Percentiles rank a stretch among this genome's conserved stretches.
Evolutionary conservation across 805 yeast genomes (phyloP).

Genomic region (Candida rishiriensis): DNA sequence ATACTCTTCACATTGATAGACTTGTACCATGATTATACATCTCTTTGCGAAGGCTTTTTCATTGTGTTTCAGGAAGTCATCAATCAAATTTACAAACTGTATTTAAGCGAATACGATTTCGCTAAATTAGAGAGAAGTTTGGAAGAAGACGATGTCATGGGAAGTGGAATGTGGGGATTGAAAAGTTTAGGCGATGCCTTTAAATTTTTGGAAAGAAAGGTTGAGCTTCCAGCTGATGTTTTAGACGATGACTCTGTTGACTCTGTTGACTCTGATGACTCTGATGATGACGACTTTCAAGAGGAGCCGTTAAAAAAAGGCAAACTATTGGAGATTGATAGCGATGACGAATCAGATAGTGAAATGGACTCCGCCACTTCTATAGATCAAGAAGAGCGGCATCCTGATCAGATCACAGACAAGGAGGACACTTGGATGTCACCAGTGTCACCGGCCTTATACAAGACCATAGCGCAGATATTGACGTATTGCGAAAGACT

Average conservation of each 20-base stretch:
- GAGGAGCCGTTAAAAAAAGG: conserved; percentile 17
- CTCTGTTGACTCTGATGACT: too few relatives aligned
- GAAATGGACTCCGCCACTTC: conserved; percentile 26
- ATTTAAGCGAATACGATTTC: conserved; percentile 29
- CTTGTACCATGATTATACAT: conserved; percentile 75
- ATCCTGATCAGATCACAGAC: conserved; percentile 12
- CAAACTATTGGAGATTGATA: conserved; percentile 26
- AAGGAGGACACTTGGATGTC: conserved; percentile 54
- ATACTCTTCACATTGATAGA: conserved; percentile 77
- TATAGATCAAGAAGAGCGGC: conserved; percentile 18
- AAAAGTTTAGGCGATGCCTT: conserved; percentile 39
- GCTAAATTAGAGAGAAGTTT: conserved; percentile 10
- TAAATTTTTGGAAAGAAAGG: conserved; percentile 36
- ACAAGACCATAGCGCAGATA: conserved; percentile 55
- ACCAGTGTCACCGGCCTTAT: conserved; percentile 58
- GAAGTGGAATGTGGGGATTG: conserved; percentile 60
- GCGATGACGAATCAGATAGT: conserved; percentile 36
- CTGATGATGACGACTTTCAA: conserved; percentile 6
- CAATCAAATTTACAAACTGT: conserved; percentile 39
- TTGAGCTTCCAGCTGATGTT: conserved; percentile 22
- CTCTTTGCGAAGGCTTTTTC: conserved; percentile 69
- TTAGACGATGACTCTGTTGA: conserved; percentile 12
- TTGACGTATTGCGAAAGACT: conserved; percentile 63
- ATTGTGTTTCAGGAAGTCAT: conserved; percentile 61
- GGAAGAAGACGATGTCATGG: conserved; percentile 22